phyloP scores from a whole-genome alignment of 495 filamentous ascomycete species.

The Xanthoparmelia taractica region DNA sequence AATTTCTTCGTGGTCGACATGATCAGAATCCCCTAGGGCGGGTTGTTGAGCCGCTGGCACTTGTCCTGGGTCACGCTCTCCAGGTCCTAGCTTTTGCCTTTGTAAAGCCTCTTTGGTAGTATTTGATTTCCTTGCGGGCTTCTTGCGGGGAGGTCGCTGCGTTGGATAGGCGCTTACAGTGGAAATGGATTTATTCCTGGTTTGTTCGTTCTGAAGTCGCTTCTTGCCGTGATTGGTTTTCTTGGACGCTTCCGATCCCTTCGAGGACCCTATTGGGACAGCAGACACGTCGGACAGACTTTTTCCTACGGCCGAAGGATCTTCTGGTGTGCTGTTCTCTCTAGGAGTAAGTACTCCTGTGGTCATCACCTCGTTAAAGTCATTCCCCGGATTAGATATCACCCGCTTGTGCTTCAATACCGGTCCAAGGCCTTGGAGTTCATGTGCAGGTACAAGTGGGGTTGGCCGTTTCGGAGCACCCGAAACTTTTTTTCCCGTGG shows the following conservation, averaged over 20 bases:
- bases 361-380: background rate
- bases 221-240: background rate
- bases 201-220: background rate
- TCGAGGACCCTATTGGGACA: background rate
- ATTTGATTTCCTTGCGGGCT: background rate
- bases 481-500: background rate
- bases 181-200: background rate
- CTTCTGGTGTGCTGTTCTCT: background rate
- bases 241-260: background rate
- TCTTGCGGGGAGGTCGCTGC: slow-evolving; percentile 3
- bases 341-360: background rate
- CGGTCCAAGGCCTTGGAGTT: background rate
- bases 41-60: background rate
- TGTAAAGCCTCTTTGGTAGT: background rate
- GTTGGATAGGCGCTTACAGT: background rate
- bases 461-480: background rate
- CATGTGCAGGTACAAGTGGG: background rate
- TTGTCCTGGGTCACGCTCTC: background rate
- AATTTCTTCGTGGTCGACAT: background rate
- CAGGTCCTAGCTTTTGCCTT: background rate
- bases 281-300: background rate
- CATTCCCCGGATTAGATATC: background rate
- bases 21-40: background rate
- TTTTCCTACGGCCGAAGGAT: background rate
- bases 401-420: background rate